Evolutionary conservation across 2,329 filamentous ascomycete genomes (phyloP), one percentile per base, ranked within the genome.

Genomic region (Diaporthe destruens): DNA sequence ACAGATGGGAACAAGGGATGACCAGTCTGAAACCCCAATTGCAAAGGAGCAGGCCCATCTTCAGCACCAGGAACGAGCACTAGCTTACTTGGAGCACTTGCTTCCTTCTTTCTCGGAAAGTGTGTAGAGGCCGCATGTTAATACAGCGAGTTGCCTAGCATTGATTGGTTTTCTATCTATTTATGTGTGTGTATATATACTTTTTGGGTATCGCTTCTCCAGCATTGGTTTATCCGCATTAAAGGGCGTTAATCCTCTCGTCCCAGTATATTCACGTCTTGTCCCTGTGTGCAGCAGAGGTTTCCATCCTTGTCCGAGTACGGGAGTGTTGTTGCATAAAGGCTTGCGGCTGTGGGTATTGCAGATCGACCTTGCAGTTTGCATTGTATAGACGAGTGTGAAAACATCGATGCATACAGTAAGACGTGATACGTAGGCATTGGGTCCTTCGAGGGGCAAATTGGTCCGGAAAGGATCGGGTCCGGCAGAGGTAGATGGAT

Each of bases 381-480:
- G 9, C 39, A 59, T 44, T 54, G 34, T 61, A 32, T 59, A 9
- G 34, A 61, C 18, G 68, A 54, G 55, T 54, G 55, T 54, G 68
- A 44, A 61, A 25, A 14, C 44, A 34, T 70, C 32, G 68, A 70
- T 61, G 53, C 34, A 61, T 59, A 16, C 25, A 59, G 39, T 8
- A 42, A 61, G 54, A 61, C 34, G 32, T 36, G n/a, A 32, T 23
- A 53, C n/a, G 29, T 23, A 47, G 20, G 47, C 55, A 53, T 39
- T 36, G 29, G 23, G 25, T 57, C 68, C 44, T 59, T 49, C 55
- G 16, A 61, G 32, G 61, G 68, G 68, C 55, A 29, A n/a, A 18
- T 59, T 59, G 55, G 44, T 61, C 68, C 68, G 68, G 67, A 55
- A 69, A 61, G 7, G 20, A 32, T 68, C 47, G 63, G 49, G 32